A percentile compares a stretch with the other conserved stretches of the same genome.
Evolutionary conservation across 176 grass and related monocot species (phyloP).

Genomic region (Carex pumila): DNA sequence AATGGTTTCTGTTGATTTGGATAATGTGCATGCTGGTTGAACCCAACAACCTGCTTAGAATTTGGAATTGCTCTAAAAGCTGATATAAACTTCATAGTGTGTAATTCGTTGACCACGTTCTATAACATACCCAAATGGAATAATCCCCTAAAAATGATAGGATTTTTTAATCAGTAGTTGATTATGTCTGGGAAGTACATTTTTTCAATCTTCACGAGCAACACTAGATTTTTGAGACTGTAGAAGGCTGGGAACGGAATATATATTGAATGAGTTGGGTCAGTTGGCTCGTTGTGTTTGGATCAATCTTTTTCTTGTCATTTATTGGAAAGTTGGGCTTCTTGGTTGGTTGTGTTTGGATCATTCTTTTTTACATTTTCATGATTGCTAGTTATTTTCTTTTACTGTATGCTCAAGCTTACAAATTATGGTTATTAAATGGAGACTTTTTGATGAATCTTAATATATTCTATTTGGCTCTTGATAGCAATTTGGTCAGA

Average conservation of each 20-base stretch:
- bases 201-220: neutral
- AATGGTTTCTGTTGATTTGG: neutral
- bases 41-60: neutral
- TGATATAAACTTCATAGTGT: neutral
- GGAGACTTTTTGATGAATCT: neutral
- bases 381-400: neutral
- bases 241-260: neutral
- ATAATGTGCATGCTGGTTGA: neutral
- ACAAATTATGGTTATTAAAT: neutral
- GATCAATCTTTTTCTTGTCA: neutral
- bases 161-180: neutral
- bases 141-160: neutral
- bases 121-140: neutral
- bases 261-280: neutral
- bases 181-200: neutral
- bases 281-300: neutral
- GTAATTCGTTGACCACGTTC: neutral
- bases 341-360: neutral
- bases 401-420: constrained; percentile 9
- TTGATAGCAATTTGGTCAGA: neutral
- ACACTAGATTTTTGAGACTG: neutral
- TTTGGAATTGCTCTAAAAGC: neutral
- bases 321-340: neutral
- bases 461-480: constrained; percentile 1
- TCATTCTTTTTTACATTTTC: neutral